Conservation (phyloP, 768 basidiomycete species). For the Rubroboletus pulcherrimus region DNA sequence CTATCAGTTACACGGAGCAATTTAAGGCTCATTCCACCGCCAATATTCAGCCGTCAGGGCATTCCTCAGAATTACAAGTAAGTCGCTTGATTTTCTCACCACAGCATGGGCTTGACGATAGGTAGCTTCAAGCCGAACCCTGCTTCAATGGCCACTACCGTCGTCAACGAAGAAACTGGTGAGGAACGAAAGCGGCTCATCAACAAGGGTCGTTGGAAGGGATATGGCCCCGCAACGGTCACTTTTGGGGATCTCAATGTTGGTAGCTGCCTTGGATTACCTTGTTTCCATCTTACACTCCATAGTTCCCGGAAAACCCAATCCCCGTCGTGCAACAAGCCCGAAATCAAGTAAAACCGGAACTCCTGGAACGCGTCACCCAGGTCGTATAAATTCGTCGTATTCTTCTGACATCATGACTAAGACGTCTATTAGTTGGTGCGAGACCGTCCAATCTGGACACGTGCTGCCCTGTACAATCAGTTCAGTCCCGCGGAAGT, state of each 20-base stretch:
- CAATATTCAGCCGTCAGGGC: constrained; percentile 79
- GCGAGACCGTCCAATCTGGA: constrained; percentile 80
- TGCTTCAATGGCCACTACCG: constrained; percentile 65
- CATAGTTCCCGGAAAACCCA: constrained; percentile 62
- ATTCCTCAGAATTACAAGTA: constrained; percentile 83
- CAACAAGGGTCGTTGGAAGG: constrained; percentile 84
- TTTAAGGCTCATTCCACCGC: constrained; percentile 80
- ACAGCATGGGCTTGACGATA: neutral
- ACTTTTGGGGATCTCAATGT: constrained; percentile 58
- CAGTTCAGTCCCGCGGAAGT: constrained; percentile 69
- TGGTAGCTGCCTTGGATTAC: neutral
- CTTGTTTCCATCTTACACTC: constrained; percentile 1
- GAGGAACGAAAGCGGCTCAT: constrained; percentile 81
- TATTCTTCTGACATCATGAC: constrained; percentile 5
- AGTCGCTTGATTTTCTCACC: constrained; percentile 11
- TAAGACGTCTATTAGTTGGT: constrained; percentile 52
- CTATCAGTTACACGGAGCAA: constrained; percentile 42
- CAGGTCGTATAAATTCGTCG: constrained; percentile 37
- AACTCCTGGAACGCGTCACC: constrained; percentile 51
- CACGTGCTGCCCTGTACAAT: constrained; percentile 78
- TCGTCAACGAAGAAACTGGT: constrained; percentile 70
- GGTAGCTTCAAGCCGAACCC: constrained; percentile 74
- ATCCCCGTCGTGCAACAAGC: constrained; percentile 61
- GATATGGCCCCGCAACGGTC: constrained; percentile 70
- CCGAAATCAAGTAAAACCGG: constrained; percentile 49